These are phyloP conservation scores for Furculomyces boomerangus DNA, from an alignment of 371 early-diverging fungal genomes.

Conservation along the genomic window DNA sequence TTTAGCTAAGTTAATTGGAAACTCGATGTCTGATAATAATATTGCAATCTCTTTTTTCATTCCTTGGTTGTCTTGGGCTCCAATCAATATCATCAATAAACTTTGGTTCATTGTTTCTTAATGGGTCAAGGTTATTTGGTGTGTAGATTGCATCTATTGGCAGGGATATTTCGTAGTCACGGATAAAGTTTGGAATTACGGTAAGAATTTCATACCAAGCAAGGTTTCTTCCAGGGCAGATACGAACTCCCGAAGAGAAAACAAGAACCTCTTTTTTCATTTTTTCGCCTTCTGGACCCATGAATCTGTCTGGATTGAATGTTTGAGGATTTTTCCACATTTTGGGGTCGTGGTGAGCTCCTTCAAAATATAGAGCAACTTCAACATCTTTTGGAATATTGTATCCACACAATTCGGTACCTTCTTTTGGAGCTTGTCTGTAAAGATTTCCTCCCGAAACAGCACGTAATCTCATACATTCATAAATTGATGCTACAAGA, in stretches of 20 bases:
- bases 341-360: slow-evolving; percentile 2
- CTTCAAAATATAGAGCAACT: neutral
- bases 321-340: slow-evolving; percentile 3
- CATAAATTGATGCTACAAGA: slow-evolving; percentile 21
- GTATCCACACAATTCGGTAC: slow-evolving; percentile 7
- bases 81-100: neutral
- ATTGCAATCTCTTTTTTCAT: neutral
- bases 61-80: neutral
- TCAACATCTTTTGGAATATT: neutral
- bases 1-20: no score
- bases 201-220: slow-evolving; percentile 12
- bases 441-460: slow-evolving; percentile 9
- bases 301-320: slow-evolving; percentile 5
- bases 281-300: neutral
- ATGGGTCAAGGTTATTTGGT: slow-evolving; percentile 3
- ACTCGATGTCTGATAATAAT: neutral
- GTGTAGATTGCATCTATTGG: slow-evolving; percentile 8
- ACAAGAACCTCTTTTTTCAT: neutral
- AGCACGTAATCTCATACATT: slow-evolving; percentile 19
- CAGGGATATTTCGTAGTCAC: slow-evolving; percentile 11
- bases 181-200: slow-evolving; percentile 8
- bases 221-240: slow-evolving; percentile 5
- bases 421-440: slow-evolving; percentile 12
- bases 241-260: neutral
- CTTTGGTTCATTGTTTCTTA: neutral